phyloP scores from a whole-genome alignment of 108 stramenopile genomes.

The Mediolabrus comicus region DNA sequence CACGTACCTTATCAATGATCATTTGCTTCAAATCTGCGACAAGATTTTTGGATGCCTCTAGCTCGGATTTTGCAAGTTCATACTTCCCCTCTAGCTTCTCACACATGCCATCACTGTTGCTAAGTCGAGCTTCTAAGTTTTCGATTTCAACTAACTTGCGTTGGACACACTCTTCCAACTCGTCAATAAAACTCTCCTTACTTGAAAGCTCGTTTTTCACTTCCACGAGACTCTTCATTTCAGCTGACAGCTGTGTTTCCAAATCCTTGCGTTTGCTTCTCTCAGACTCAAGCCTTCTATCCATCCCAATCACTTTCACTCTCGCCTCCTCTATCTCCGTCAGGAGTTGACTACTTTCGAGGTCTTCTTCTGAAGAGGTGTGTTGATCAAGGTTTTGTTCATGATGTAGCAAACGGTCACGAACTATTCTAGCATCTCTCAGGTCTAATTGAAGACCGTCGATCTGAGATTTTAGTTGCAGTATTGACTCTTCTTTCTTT shows the following conservation, averaged over 20 bases:
- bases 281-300: background rate
- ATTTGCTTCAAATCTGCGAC: conserved; percentile 27
- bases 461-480: conserved; percentile 1
- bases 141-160: background rate
- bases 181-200: background rate
- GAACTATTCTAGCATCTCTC: background rate
- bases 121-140: background rate
- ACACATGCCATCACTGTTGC: background rate
- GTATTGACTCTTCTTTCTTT: conserved; percentile 15
- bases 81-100: conserved; percentile 18
- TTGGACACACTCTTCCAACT: background rate
- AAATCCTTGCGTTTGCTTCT: background rate
- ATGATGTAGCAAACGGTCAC: background rate
- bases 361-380: background rate
- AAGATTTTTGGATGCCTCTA: conserved; percentile 14
- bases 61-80: conserved; percentile 20
- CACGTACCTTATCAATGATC: conserved; percentile 30
- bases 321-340: conserved; percentile 18
- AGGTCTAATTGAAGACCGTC: background rate
- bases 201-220: conserved; percentile 4
- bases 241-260: conserved; percentile 3
- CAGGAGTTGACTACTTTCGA: conserved; percentile 4
- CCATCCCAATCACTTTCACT: conserved; percentile 5
- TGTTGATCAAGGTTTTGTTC: background rate
- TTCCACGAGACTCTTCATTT: background rate